Evolutionary conservation across 2,329 filamentous ascomycete species (phyloP), one percentile per base, ranked within the genome.

Genomic region (Cytospora schulzeri): DNA sequence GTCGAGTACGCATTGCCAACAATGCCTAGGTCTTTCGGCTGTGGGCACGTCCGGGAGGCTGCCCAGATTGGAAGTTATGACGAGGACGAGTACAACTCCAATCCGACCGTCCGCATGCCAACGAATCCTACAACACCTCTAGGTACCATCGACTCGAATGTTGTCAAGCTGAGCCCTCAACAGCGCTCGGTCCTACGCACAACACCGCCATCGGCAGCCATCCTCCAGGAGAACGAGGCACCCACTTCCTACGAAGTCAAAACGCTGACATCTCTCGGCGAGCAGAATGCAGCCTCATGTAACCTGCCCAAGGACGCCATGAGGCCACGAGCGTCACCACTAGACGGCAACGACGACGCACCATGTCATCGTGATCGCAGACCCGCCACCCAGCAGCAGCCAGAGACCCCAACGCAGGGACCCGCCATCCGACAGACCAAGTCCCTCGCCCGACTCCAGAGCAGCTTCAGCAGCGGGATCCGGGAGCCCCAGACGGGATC

Each of bases 21-120:
- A 17, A 70, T 69, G 62, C 69, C 72, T 2, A 73, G 68, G 41
- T 66, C 70, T 3, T 68, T 67, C 53, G 62, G 62, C 15, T 60
- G 62, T 9, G 71, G 74, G 3, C 77, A 79, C 67, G 69, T 77
- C 56, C 72, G 77, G n/a, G 77, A 80, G 63, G 60, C 66, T 11
- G 75, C 77, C 1, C 77, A 79, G 51, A 76, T 75, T 52, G 60
- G 71, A 28, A 73, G 73, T 52, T 74, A 76, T 48, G 72, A 76
- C 17, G 69, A 69, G 22, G 63, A 68, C 6, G 67, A 67, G 9
- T 60, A 66, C 19, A 31, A 63, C 4, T 31, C 64, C 38, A 67
- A 61, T 28, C 63, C 66, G 19, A 58, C 61, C 22, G 67, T 70
- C 5, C 68, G 60, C 19, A 69, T 64, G 45, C 65, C 67, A 6